Percentiles rank a stretch among this genome's conserved stretches.
Conservation (phyloP, 2,329 filamentous ascomycete species). For the Verticillium isaacii region DNA sequence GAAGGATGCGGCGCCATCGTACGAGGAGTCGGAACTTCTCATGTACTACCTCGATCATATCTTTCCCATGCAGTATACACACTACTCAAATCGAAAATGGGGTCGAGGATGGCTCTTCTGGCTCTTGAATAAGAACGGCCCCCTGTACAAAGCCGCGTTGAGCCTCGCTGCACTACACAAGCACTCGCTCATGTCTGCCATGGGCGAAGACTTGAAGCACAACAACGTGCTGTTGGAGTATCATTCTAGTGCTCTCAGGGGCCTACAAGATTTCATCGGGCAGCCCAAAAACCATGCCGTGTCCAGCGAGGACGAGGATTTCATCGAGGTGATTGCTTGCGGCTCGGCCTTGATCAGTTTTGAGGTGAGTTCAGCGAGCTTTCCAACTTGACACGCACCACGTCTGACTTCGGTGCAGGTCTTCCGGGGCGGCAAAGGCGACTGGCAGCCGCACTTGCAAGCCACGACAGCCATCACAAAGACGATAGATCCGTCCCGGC, state of each 20-base stretch:
- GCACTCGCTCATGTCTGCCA: constrained; percentile 16
- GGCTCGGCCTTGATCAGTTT: constrained; percentile 20
- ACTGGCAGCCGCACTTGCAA: constrained; percentile 9
- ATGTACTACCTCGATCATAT: constrained; percentile 23
- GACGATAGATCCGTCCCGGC: background rate
- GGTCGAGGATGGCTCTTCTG: constrained; percentile 20
- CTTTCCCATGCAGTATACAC: constrained; percentile 20
- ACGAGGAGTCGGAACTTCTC: constrained; percentile 19
- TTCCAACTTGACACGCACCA: background rate
- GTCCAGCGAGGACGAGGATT: constrained; percentile 11
- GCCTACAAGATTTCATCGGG: background rate
- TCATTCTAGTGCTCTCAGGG: constrained; percentile 19
- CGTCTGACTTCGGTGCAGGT: background rate
- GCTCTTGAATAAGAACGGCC: constrained; percentile 13
- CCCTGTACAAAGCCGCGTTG: constrained; percentile 18
- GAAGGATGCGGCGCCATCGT: background rate
- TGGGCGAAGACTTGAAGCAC: constrained; percentile 1
- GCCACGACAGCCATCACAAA: background rate
- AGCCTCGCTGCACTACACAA: constrained; percentile 20
- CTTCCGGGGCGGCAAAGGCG: constrained; percentile 7
- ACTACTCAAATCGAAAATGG: constrained; percentile 13
- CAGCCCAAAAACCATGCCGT: constrained; percentile 14
- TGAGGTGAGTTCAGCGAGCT: constrained; percentile 14
- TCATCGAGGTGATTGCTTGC: constrained; percentile 19
- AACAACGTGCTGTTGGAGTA: constrained; percentile 10